These are phyloP conservation scores for Kuraishia ogatae DNA, from an alignment of 805 yeast genomes.

Conservation along the genomic window DNA sequence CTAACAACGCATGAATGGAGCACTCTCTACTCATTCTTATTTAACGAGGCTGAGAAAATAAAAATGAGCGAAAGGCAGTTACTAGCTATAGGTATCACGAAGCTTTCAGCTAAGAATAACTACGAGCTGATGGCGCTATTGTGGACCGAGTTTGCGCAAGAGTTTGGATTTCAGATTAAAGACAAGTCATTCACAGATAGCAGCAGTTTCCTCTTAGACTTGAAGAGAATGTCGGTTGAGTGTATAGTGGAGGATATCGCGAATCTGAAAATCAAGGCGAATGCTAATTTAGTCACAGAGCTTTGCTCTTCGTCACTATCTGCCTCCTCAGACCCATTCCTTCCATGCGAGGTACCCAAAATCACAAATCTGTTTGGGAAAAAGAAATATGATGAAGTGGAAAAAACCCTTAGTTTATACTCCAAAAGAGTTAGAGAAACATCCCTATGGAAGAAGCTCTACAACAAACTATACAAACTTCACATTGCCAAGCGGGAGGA, in stretches of 20 bases:
- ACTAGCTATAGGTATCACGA: neutral
- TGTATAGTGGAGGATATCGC: constrained; percentile 8
- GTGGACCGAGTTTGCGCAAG: neutral
- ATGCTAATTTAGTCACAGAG: neutral
- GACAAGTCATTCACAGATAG: neutral
- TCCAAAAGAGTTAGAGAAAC: constrained; percentile 30
- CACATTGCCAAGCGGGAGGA: neutral
- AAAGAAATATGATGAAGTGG: constrained; percentile 29
- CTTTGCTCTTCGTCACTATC: neutral
- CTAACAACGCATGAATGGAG: constrained; percentile 34
- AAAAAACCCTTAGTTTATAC: constrained; percentile 24
- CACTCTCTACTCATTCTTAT: constrained; percentile 26
- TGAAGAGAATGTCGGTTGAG: constrained; percentile 4
- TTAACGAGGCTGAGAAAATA: constrained; percentile 9
- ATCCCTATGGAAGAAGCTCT: constrained; percentile 25
- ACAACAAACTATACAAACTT: constrained; percentile 11
- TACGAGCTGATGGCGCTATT: constrained; percentile 7
- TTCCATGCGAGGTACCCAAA: constrained; percentile 28
- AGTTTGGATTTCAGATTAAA: neutral
- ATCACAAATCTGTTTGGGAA: constrained; percentile 27
- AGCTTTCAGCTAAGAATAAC: constrained; percentile 10
- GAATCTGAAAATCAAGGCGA: constrained; percentile 9
- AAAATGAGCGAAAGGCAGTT: constrained; percentile 11
- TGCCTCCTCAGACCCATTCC: constrained; percentile 12
- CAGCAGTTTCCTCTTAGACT: constrained; percentile 10